Conservation (phyloP, 306 rosid genomes). For the Crotalaria pallida region DNA sequence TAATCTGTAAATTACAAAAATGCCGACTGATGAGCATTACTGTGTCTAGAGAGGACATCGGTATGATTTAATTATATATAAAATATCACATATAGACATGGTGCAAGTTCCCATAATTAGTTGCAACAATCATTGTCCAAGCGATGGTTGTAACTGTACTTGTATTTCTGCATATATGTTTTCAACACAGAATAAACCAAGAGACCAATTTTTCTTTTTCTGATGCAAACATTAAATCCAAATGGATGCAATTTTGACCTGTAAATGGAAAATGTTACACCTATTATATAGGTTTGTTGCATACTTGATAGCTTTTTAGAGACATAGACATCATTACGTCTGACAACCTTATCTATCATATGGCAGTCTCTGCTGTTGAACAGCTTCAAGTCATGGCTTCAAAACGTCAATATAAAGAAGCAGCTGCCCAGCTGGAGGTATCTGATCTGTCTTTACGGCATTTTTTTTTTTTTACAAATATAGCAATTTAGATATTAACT, state of each 20-base stretch:
- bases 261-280: background rate
- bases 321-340: background rate
- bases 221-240: slow-evolving; percentile 11
- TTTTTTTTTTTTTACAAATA: background rate
- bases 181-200: background rate
- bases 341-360: slow-evolving; percentile 27
- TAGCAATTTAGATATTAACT: background rate
- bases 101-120: background rate
- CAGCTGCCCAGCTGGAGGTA: slow-evolving; percentile 99
- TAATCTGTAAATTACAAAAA: background rate
- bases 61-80: background rate
- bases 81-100: background rate
- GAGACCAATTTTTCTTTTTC: background rate
- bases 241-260: background rate
- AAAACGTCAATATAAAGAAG: slow-evolving; percentile 90
- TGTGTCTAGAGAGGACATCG: background rate
- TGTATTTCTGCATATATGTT: background rate
- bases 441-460: background rate
- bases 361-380: slow-evolving; percentile 98
- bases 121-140: background rate
- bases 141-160: background rate
- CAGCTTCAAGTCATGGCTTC: slow-evolving; percentile 99
- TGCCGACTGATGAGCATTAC: background rate
- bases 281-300: slow-evolving; percentile 9
- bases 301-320: background rate